A percentile compares a stretch with the other conserved stretches of the same genome.
phyloP scores from a whole-genome alignment of 2,329 filamentous ascomycete genomes.

The Colletotrichum caudatum region DNA sequence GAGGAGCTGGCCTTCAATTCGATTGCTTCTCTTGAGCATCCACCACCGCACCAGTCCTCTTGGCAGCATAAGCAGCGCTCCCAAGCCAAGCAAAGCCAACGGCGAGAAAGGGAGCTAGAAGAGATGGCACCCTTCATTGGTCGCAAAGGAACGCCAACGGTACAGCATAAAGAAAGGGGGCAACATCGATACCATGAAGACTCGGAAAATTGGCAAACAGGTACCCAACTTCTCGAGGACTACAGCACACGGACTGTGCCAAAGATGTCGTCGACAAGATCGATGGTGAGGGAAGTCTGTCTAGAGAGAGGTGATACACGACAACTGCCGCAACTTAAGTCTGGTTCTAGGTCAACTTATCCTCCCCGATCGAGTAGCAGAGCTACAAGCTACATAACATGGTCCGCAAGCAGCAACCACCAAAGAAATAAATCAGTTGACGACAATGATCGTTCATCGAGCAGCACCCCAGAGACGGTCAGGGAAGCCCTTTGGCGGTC shows the following conservation, averaged over 20 bases:
- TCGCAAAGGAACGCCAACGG: constrained; percentile 7
- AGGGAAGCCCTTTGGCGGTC: constrained; percentile 28
- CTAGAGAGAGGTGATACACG: background rate
- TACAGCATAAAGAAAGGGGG: too few relatives aligned
- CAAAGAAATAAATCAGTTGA: background rate
- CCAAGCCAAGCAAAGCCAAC: constrained; percentile 45
- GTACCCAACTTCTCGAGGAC: background rate
- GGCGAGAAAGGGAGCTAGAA: constrained; percentile 50
- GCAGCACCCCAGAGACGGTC: constrained; percentile 26
- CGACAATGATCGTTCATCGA: background rate
- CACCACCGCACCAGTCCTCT: constrained; percentile 15
- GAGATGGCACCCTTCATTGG: constrained; percentile 54
- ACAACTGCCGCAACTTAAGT: background rate
- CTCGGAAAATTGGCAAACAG: background rate
- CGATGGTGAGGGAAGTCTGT: background rate
- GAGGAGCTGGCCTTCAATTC: constrained; percentile 38
- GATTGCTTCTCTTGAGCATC: constrained; percentile 33
- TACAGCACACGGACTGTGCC: background rate
- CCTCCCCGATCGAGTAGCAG: constrained; percentile 17
- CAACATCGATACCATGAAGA: too few relatives aligned
- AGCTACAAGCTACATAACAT: constrained; percentile 43
- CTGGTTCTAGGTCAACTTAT: background rate
- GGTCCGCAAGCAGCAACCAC: constrained; percentile 43
- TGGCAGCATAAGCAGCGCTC: constrained; percentile 41
- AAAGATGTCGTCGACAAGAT: background rate